Evolutionary conservation across 2,329 filamentous ascomycete genomes (phyloP), one percentile per base, ranked within the genome.

Genomic region (Aspergillus fischeri): DNA sequence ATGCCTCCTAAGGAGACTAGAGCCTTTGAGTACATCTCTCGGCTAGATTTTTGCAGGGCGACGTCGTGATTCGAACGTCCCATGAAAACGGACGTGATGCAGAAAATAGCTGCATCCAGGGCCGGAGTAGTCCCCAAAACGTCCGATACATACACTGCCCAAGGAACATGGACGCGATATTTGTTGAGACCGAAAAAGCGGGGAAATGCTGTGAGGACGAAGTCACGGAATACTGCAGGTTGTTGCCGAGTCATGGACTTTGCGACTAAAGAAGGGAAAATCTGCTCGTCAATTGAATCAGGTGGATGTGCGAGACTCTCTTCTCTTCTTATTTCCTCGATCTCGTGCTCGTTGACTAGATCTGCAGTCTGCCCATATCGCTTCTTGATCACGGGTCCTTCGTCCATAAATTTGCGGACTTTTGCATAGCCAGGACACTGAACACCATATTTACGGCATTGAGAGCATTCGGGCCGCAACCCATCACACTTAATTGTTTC

Each of bases 361-460:
- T 24, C 27, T 14, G 44, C 21, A 7, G 44, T 6, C 24, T 24
- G 21, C n/a, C 10, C 63, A 54, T 66, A 73, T 51, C 64, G 63
- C 52, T 65, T 64, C 49, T 65, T 61, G 10, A 73, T 56, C 45
- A 63, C 63, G 9, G 63, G 63, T 20, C 69, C 68, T 61, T 73
- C 69, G 56, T 73, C 70, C 58, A 70, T 66, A 51, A 73, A 72
- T 56, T 72, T 72, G 28, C 67, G 58, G 28, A 64, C 54, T 41
- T 61, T 60, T 2, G 52, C 55, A 48, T 71, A 71, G 25, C 70
- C 70, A 2, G 70, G 70, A 53, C 70, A 73, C n/a, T 62, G 59
- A 45, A 64, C 65, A 52, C 69, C 70, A 53, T 71, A 69, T 59
- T 67, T 69, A 51, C 59, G 57, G 54, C 71, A 73, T 58, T 70